Evolutionary conservation across 495 filamentous ascomycete species (phyloP), one percentile per base, ranked within the genome.

Genomic region (Massariosphaeria phaeospora): DNA sequence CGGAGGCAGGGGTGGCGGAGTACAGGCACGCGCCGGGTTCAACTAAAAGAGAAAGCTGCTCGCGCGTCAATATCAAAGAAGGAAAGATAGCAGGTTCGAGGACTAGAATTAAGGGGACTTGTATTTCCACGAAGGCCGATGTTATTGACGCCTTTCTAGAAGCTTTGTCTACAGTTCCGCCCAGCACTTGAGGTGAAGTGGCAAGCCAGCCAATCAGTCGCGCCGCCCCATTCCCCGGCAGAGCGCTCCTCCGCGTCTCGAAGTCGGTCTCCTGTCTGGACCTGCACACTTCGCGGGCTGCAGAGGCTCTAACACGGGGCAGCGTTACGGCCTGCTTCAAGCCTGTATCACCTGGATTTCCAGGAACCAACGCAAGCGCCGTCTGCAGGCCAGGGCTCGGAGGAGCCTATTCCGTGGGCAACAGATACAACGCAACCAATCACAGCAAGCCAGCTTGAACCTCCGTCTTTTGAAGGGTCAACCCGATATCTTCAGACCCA

Each of bases 291-390:
- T 33, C n/a, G 34, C 34, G 20, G 1, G 31, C 43, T 30, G 8
- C 23, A 25, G n/a, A 15, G 13, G 23, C 21, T 48, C 52, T 39
- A 21, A 55, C 34, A 55, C 52, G 15, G 33, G 23, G 34, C 39
- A 21, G 52, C 52, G 43, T 48, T 44, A 36, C 35, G 20, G 52
- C 30, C 51, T 48, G 51, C 51, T 44, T 54, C 51, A 54, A 35
- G 10, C 13, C 15, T 45, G 51, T 56, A 33, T 56, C 52, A 57
- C 45, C 46, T 47, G 1, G 25, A 18, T 38, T 25, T 30, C 36
- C 51, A 54, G 40, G 51, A 20, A 36, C 23, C 36, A 3, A 40
- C 5, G 13, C 6, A 25, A 20, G 3, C 17, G 18, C 31, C 33
- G 40, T 6, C 31, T 9, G 18, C 15, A 24, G 33, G 51, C 30